Evolutionary conservation across 805 yeast genomes (phyloP), one percentile per base, ranked within the genome.

Genomic region (Sugiyamaella americana): DNA sequence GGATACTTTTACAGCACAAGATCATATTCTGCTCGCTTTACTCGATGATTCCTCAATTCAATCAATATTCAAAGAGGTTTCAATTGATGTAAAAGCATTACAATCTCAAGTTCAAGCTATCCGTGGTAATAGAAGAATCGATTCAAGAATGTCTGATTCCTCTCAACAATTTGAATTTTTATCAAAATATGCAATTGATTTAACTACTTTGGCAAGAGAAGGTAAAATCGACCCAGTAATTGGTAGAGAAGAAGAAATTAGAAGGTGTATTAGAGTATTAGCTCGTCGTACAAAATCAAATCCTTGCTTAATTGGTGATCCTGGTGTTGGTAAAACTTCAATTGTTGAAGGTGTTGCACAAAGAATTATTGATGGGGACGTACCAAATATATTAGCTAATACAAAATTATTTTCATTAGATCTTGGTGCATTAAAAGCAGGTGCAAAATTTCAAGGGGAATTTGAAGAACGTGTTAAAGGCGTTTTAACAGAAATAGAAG

Each of bases 301-400:
- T 63, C 96, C 98, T 13, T 93, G 95, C 58, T 70, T 93, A 50
- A 88, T 93, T 59, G 98, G 98, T 74, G 98, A 93, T 61, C 96
- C 98, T 37, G 98, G 98, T 79, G 97, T 93, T 45, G 98, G 98
- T 75, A 93, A 93, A 71, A 93, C 98, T 34, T 86, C 95, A 24
- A 91, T 93, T 58, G 96, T 93, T 44, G 98, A 93, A 70, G 98
- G 98, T 60, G 97, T 93, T 47, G 98, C 98, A 10, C 98, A 91
- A 68, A 78, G 98, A 69, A 87, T 93, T 53, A 80, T 93, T 50
- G 97, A 93, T 61, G 86, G 86, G 53, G 98, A 93, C 67, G 96
- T 93, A 13, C 98, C 98, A 37, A 77, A 80, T 21, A 87, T 91
- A 52, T 73, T 93, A 55, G 84, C 85, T 51, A 80, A 80, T 49